Evolutionary conservation across 2,329 filamentous ascomycete species (phyloP), one percentile per base, ranked within the genome.

Genomic region (Aspergillus neotritici): DNA sequence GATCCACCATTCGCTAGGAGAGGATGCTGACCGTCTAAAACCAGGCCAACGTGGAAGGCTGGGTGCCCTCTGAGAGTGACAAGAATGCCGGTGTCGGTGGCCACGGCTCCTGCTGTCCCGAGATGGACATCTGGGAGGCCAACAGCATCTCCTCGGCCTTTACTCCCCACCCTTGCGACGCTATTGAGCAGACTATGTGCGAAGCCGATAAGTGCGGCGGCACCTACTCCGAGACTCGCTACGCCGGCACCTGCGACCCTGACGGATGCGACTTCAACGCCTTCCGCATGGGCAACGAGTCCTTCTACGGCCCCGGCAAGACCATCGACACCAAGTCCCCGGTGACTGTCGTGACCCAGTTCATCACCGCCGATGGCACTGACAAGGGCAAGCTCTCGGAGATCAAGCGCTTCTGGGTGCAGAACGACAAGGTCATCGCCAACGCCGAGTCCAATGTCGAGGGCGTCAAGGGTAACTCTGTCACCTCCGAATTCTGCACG

Each of bases 211-310:
- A 48, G 11, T 80, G 77, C 53, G 78, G 78, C 47, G 79, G 77
- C 17, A 71, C 68, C 10, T 70, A 71, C 51, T 65, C 75, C 56
- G 43, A 51, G 39, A 65, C 74, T 52, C 78, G 81, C 51, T 84
- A 84, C 61, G 66, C 56, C 31, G 80, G 80, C 41, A 64, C 75
- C 48, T 85, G 82, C 62, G 82, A 85, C 63, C 78, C 80, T 52
- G 80, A 83, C 57, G 82, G 82, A n/a, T 86, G 82, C 60, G 82
- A 84, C 62, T 84, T 82, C 75, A 84, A 84, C 73, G 60, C 73
- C 34, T 85, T 79, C 74, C 80, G 82, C 60, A 72, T 79, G 72
- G 82, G 82, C 50, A 73, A 80, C 66, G 69, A 69, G 40, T 67
- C 68, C 60, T 86, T 83, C 71, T 85, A 80, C 68, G 82, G 81